Base-by-base conservation (phyloP, 495 filamentous ascomycete species). In the Neurospora sp. region DNA sequence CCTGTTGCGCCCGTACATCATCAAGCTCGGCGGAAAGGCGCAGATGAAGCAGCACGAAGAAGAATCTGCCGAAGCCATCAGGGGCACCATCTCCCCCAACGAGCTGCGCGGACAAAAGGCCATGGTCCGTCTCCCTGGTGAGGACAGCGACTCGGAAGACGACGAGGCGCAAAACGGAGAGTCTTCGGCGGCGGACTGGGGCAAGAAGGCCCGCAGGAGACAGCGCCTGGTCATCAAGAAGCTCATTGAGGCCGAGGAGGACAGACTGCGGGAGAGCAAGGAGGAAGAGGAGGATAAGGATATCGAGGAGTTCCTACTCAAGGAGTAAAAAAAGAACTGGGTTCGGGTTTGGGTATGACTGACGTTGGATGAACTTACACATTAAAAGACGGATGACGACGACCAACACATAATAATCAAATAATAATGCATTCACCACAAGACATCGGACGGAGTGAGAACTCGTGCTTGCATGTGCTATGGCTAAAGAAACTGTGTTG, bases 251-350 rank as follows among this genome's bases (percentile, higher is more conserved):
- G 89, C 73, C 76, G 87, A 81, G 80, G 90, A 85, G 76, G 77
- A 76, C 73, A 73, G 80, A 71, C 74, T 84, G 40, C 78, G 81
- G 68, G 84, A 87, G 75, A 78, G 80, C 18, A 80, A 76, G 77
- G 83, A 79, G 80, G 88, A 90, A 75, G 80, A 90, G 46, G 90
- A 91, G 76, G 87, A 90, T 71, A 90, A 87, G 78, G 90, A 91
- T 77, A 88, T 94, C 78, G 86, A 89, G 85, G 89, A 93, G 78
- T 88, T 89, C 76, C 82, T 94, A 81, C 84, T 89, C 77, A 88
- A 89, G 39, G 76, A 76, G 35, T 77, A 40, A 14, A 71, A 27
- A 53, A 53, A 53, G 10, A 12, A 61, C 22, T 35, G 27, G 53
- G 14, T 27, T 59, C 20, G 48, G 48, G 48, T 35, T 66, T 66